Evolutionary conservation across 2,329 filamentous ascomycete genomes (phyloP).

Genomic region (Colletotrichum australisinense): DNA sequence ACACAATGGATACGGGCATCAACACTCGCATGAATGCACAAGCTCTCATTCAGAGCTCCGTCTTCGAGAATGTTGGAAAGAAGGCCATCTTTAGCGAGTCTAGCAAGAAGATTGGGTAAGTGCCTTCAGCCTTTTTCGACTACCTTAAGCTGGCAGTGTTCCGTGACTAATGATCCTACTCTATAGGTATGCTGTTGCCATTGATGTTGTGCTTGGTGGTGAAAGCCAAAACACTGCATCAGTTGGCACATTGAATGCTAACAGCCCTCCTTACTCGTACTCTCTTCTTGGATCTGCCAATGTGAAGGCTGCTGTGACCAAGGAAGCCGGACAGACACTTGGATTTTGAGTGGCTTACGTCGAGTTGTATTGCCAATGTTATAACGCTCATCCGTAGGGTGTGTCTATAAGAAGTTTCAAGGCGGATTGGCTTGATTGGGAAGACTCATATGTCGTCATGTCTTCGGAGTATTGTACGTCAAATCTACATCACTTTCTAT

Average conservation of each 20-base stretch:
- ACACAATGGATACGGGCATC: constrained; percentile 52
- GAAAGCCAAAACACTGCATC: constrained; percentile 57
- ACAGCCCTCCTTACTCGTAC: constrained; percentile 62
- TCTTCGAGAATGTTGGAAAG: constrained; percentile 55
- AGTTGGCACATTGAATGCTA: constrained; percentile 55
- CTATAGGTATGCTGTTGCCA: constrained; percentile 46
- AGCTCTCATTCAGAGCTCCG: constrained; percentile 63
- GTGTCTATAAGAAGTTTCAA: neutral
- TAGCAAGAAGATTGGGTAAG: constrained; percentile 42
- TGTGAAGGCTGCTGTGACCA: constrained; percentile 52
- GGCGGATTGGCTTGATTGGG: too few species aligned
- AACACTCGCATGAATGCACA: constrained; percentile 64
- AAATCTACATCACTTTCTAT: too few species aligned
- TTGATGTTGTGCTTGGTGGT: constrained; percentile 53
- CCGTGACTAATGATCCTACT: neutral
- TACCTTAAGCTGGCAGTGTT: too few species aligned
- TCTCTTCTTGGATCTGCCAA: constrained; percentile 52
- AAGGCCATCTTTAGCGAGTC: constrained; percentile 39
- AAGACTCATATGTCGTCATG: too few species aligned
- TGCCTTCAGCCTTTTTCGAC: neutral
- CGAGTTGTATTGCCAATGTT: too few species aligned
- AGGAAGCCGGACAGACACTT: constrained; percentile 48
- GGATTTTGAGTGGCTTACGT: constrained; percentile 4
- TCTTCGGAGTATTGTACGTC: too few species aligned
- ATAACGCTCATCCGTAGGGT: too few species aligned